phyloP scores from a whole-genome alignment of 495 filamentous ascomycete species.

The Tuber umbilicatum region DNA sequence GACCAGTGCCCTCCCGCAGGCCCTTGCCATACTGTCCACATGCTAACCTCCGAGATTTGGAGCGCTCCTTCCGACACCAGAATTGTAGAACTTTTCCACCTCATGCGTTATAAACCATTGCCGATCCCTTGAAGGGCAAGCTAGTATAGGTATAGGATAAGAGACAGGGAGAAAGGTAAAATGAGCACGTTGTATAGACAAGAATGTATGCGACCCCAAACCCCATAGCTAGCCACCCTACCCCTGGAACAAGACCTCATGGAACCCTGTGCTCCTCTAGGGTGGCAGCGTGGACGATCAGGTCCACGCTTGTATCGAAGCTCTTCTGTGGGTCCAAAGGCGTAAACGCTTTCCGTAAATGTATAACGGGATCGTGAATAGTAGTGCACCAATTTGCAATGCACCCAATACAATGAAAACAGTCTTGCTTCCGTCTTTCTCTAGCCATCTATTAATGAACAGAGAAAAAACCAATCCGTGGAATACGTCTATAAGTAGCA shows the following conservation, averaged over 20 bases:
- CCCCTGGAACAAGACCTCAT: not conserved
- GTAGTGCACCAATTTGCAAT: conserved; percentile 69
- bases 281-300: not conserved
- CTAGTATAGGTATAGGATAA: not conserved
- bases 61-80: not conserved
- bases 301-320: conserved; percentile 72
- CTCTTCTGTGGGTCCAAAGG: conserved; percentile 93
- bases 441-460: conserved; percentile 83
- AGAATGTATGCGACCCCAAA: not conserved
- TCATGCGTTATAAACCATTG: not conserved
- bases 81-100: not conserved
- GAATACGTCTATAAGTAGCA: conserved; percentile 57
- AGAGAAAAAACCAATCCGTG: conserved; percentile 85
- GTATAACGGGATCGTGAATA: conserved; percentile 86
- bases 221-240: not conserved
- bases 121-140: not conserved
- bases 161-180: not conserved
- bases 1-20: not conserved
- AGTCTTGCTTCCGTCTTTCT: conserved; percentile 63
- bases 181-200: not conserved
- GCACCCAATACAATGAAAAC: conserved; percentile 80
- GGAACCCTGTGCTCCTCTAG: not conserved
- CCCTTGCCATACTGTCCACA: not conserved
- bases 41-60: not conserved
- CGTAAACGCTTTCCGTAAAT: conserved; percentile 87